Base-by-base conservation (phyloP, 768 basidiomycete species). In the Psilocybe azurescens region DNA sequence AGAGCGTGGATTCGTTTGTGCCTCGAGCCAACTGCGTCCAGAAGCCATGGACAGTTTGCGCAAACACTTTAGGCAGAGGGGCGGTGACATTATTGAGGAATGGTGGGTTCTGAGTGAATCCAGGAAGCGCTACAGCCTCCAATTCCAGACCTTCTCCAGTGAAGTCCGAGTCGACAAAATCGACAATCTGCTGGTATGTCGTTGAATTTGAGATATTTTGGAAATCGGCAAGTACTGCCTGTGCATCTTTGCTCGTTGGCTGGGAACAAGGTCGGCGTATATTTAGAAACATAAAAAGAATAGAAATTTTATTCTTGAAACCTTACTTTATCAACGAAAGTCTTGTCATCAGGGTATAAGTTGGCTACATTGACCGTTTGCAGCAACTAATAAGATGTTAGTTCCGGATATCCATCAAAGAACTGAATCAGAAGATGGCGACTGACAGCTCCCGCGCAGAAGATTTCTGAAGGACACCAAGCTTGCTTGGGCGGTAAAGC, bases 131-230 rank as follows among this genome's bases (percentile, higher is more conserved):
- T 2, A 88, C 76, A 1, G 86, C 85, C 65, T 88, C 78, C 9
- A 98, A 82, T 71, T 97, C 96, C 16, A 85, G 85, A 3, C 95
- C 95, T 73, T 97, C 95, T 29, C 93, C 94, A 18, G 79, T 72
- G 68, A 97, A 97, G 73, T 94, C 86, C 13, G 75, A 72, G 59
- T 94, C 82, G 46, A 95, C 81, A 67, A 95, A 96, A 32, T 76
- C 73, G 47, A 88, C 84, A 44, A 96, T 77, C 44, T 83, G 74
- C 3, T 86, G 88, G 62, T 89, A 86, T 0, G 91, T 93, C 28
- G 83, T 74, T 48, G 75, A 74, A 5, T 75, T 71, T 6, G 80
- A 76, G 51, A 83, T 78, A n/a, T 81, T 77, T 54, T 75, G 73
- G 58, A 94, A 97, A 65, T 90, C 90, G 0, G 83, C 73, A 52